Evolutionary conservation across 2,329 filamentous ascomycete species (phyloP), one percentile per base, ranked within the genome.

Genomic region (Fusarium keratoplasticum): DNA sequence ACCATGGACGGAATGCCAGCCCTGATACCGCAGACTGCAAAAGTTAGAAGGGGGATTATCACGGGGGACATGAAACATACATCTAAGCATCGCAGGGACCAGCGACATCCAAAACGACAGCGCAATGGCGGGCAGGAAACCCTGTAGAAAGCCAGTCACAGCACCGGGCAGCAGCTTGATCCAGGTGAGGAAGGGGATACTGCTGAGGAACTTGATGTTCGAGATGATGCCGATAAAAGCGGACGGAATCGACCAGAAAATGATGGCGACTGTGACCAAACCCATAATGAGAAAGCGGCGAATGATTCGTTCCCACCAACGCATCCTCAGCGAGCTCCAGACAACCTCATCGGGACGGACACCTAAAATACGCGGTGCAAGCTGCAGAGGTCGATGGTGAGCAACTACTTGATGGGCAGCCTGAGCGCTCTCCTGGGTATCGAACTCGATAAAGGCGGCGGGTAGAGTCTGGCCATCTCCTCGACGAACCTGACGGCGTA

Each of bases 391-490:
- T 67, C 94, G 91, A 83, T 98, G 95, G 82, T 98, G 95, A 4
- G 95, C 91, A 10, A 98, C 87, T 27, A 93, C 92, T 82, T 99
- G 96, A 81, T 91, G 96, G 16, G 96, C 96, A 62, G 90, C 88
- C 82, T 99, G 95, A 16, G 96, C 96, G 65, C 94, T 93, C 64
- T 93, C 89, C 80, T 98, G 94, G 2, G 89, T 91, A 70, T 90
- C 88, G 79, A 98, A 99, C 81, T 98, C 95, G 73, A 99, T 91
- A 78, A 99, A 99, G 13, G 96, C 94, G 25, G 95, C 92, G 16
- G 92, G 90, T 35, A 95, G 86, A 71, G 90, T 89, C 70, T 91
- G 89, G 54, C 87, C 90, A 42, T 93, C 88, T 33, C 95, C 92
- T 69, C 93, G 88, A 0, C 93, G 92, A 61, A 93, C 92, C 52